phyloP scores from a whole-genome alignment of 768 basidiomycete genomes.

The Mycena vulgaris region DNA sequence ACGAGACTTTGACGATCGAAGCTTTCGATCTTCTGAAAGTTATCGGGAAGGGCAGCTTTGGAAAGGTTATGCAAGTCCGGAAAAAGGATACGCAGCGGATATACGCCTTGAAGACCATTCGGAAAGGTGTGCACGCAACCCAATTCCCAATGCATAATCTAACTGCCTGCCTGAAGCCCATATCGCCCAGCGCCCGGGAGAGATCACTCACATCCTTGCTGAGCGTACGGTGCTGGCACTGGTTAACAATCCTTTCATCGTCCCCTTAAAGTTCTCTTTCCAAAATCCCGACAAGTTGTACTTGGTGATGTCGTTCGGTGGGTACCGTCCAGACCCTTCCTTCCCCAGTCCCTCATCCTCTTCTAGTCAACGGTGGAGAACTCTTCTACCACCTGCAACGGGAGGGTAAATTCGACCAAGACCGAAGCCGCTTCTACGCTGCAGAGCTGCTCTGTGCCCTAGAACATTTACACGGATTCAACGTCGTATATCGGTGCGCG shows the following conservation, averaged over 20 bases:
- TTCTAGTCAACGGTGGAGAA: constrained; percentile 94
- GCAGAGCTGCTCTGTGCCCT: constrained; percentile 96
- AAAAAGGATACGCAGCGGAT: constrained; percentile 99
- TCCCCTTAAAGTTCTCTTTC: constrained; percentile 99
- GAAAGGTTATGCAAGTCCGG: constrained; percentile 99
- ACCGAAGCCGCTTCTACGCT: constrained; percentile 95
- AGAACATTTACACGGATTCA: constrained; percentile 97
- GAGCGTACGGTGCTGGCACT: constrained; percentile 97
- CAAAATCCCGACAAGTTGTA: constrained; percentile 98
- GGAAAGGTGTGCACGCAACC: constrained; percentile 64
- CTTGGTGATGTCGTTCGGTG: constrained; percentile 96
- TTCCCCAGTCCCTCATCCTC: constrained; percentile 13
- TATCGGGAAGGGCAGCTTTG: constrained; percentile 97
- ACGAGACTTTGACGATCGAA: constrained; percentile 93
- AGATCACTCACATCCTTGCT: constrained; percentile 98
- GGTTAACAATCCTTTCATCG: constrained; percentile 99
- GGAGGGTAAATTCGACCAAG: constrained; percentile 96
- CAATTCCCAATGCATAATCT: no score
- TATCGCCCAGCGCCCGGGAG: constrained; percentile 95
- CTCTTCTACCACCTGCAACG: constrained; percentile 97
- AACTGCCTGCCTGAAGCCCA: constrained; percentile 66
- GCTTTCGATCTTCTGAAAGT: constrained; percentile 97
- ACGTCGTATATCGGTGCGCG: constrained; percentile 94
- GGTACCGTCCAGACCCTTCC: constrained; percentile 41
- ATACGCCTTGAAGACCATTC: constrained; percentile 98